A percentile compares a stretch with the other conserved stretches of the same genome.
These are phyloP conservation scores for Pestalotiopsis sp. DNA, from an alignment of 2,329 filamentous ascomycete species.

Conservation along the genomic window DNA sequence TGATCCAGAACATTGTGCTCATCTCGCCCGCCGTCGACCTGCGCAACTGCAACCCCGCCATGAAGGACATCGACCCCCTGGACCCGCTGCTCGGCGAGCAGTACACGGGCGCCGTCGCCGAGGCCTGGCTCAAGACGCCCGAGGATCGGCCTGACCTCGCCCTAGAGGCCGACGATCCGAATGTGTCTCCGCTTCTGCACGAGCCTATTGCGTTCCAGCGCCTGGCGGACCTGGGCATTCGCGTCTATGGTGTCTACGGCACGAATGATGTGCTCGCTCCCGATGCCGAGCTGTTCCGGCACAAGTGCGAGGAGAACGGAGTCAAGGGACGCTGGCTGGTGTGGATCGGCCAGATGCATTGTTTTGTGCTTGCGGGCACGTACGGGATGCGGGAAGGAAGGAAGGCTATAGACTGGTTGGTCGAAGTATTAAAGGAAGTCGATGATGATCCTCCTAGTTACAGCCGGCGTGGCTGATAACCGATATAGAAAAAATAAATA, in stretches of 20 bases:
- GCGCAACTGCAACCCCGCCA: conserved; percentile 45
- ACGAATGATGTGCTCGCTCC: conserved; percentile 56
- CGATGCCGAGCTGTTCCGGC: conserved; percentile 50
- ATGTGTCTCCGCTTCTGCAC: conserved; percentile 44
- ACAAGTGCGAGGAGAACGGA: conserved; percentile 43
- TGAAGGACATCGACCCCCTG: conserved; percentile 37
- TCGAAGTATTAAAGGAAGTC: conserved; percentile 27
- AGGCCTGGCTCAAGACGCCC: conserved; percentile 43
- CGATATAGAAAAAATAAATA: too few species aligned
- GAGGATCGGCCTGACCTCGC: conserved; percentile 23
- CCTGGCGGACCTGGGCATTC: conserved; percentile 47
- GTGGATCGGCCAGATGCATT: conserved; percentile 65
- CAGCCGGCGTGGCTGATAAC: too few species aligned
- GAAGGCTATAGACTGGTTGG: conserved; percentile 46
- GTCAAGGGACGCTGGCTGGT: conserved; percentile 57
- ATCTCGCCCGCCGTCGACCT: conserved; percentile 38
- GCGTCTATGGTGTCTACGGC: conserved; percentile 54
- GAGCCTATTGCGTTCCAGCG: conserved; percentile 21
- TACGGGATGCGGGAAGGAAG: conserved; percentile 51
- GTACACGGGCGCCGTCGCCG: conserved; percentile 43
- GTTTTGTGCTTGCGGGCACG: conserved; percentile 53
- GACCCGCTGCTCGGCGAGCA: conserved; percentile 49
- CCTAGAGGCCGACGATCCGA: conserved; percentile 35
- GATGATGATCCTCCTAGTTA: background rate
- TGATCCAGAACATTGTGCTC: conserved; percentile 15